Conservation (phyloP, 1,139 yeast species). For the Taphrina flavorubra region DNA sequence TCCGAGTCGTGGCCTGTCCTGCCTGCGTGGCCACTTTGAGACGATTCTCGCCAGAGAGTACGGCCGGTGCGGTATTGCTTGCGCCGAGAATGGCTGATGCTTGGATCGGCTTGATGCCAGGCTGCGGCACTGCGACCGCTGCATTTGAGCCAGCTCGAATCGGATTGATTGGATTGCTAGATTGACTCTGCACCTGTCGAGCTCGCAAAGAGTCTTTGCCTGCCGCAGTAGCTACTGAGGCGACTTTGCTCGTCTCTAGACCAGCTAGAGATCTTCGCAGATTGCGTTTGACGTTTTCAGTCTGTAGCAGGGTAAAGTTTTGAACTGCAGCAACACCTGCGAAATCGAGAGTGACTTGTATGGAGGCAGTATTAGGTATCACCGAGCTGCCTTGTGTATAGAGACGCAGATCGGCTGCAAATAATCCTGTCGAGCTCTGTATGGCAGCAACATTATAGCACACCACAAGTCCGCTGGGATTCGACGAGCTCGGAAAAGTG, state of each 20-base stretch:
- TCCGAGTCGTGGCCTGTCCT: neutral
- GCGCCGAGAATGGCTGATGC: slow-evolving; percentile 4
- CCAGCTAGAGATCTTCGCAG: neutral
- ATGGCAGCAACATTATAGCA: slow-evolving; percentile 34
- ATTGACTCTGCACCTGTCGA: slow-evolving; percentile 2
- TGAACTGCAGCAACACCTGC: neutral
- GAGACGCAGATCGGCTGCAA: slow-evolving; percentile 34
- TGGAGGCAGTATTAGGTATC: slow-evolving; percentile 5
- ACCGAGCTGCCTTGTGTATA: slow-evolving; percentile 1
- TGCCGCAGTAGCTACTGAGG: neutral
- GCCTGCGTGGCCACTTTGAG: slow-evolving; percentile 2
- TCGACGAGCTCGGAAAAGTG: neutral
- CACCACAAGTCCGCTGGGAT: slow-evolving; percentile 22
- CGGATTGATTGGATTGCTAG: slow-evolving; percentile 6
- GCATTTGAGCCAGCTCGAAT: slow-evolving; percentile 16
- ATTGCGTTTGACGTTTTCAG: slow-evolving; percentile 3
- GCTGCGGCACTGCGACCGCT: slow-evolving; percentile 7
- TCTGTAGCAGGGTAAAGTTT: neutral
- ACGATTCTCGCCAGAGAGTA: slow-evolving; percentile 20
- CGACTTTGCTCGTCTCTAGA: neutral
- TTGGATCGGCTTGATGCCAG: slow-evolving; percentile 8
- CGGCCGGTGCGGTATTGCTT: slow-evolving; percentile 13
- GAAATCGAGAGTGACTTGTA: slow-evolving; percentile 12
- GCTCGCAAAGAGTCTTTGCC: neutral
- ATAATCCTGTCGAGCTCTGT: slow-evolving; percentile 20